Conservation (phyloP, 1,139 yeast genomes). For the Kodamaea derodonti region DNA sequence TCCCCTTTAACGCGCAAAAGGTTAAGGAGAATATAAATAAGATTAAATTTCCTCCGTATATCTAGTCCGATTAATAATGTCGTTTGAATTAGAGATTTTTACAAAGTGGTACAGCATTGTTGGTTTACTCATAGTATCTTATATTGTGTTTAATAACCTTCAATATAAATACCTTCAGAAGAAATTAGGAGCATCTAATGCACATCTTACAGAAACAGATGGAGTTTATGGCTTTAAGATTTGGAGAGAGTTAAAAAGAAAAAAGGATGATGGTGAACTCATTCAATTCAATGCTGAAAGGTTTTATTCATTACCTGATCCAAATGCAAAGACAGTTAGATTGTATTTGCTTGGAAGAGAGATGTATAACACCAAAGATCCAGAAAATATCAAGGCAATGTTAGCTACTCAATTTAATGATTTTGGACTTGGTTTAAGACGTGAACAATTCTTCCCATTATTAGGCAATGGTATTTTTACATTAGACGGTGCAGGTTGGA, state of each 20-base stretch:
- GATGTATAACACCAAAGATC: slow-evolving; percentile 16
- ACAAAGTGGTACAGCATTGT: neutral
- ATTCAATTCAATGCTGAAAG: slow-evolving; percentile 7
- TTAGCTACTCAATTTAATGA: slow-evolving; percentile 47
- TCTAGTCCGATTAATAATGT: neutral
- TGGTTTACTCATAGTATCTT: neutral
- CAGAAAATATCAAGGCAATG: slow-evolving; percentile 33
- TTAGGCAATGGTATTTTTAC: slow-evolving; percentile 60
- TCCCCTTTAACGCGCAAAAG: too few species aligned
- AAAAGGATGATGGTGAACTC: slow-evolving; percentile 10
- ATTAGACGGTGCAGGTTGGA: slow-evolving; percentile 54
- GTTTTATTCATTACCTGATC: slow-evolving; percentile 2
- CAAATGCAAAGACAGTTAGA: slow-evolving; percentile 3
- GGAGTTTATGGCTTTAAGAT: slow-evolving; percentile 10
- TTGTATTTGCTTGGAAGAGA: slow-evolving; percentile 36
- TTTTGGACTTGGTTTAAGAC: slow-evolving; percentile 48
- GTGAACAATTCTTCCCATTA: slow-evolving; percentile 36
- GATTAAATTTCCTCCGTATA: neutral
- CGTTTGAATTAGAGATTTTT: neutral
- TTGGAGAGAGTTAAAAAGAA: slow-evolving; percentile 5
- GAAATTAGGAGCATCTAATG: slow-evolving; percentile 4
- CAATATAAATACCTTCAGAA: slow-evolving; percentile 2
- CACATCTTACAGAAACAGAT: slow-evolving; percentile 3
- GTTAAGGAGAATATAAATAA: neutral
- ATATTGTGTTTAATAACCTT: slow-evolving; percentile 1